Base-by-base conservation (phyloP, 805 yeast genomes). In the Yamadazyma paraphyllophila region DNA sequence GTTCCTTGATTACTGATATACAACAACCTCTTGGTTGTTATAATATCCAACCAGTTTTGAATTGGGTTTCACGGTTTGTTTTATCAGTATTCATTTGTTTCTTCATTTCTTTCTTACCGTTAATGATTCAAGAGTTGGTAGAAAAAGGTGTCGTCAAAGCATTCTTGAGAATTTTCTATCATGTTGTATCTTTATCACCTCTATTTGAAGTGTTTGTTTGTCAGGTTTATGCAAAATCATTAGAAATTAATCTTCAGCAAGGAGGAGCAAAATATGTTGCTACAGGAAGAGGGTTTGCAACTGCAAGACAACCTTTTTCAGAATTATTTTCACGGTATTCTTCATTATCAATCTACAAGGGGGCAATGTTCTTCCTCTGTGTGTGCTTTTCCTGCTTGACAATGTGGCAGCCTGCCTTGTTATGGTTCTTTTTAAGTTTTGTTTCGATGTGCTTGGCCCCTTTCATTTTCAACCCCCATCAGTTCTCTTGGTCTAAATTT, bases 211-310 rank as follows among this genome's bases (percentile, higher is more conserved):
- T 92, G 6, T 90, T 92, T 67, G 96, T 88, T 7, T 89, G 97
- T 62, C 97, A 91, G 65, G 85, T 91, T 7, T 92, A 92, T 62
- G 87, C 97, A 3, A 80, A 81, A 55, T 78, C 97, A 0, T 69
- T 92, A 54, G 67, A 80, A 39, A 79, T 80, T 41, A 94, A 91
- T 63, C 72, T 92, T 41, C 76, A 90, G 1, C 84, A 86, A 67
- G 98, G 98, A 3, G 96, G 96, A 39, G 98, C 98, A 1, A 77
- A 82, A 44, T 92, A 92, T 60, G 85, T 92, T 51, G 83, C 96
- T 9, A 89, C 97, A 2, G 98, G 98, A 1, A 73, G 98, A 67
- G 96, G 96, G 1, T 87, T 91, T 71, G 96, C 98, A 2, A 88
- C 89, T 15, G 77, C 90, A 2, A 77, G 98, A 56, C 66, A 81